Percentiles rank a stretch among this genome's conserved stretches.
phyloP scores from a whole-genome alignment of 495 filamentous ascomycete species.

The Penicillium alfredii region DNA sequence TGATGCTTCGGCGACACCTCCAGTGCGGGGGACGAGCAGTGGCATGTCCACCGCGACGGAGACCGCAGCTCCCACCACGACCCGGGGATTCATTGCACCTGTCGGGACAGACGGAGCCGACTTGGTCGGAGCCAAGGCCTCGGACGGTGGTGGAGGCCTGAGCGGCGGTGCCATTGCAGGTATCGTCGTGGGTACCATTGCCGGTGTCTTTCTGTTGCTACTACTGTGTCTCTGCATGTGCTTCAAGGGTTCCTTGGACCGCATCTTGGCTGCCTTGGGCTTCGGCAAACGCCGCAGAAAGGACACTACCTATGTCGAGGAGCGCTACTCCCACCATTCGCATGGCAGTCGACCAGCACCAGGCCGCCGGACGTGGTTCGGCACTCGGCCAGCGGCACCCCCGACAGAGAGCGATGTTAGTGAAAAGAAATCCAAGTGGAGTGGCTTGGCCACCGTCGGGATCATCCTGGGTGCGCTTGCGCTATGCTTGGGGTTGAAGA shows the following conservation, averaged over 20 bases:
- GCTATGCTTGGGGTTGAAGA: slow-evolving; percentile 70
- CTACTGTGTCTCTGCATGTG: slow-evolving; percentile 73
- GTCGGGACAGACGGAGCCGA: slow-evolving; percentile 47
- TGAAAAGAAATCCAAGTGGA: slow-evolving; percentile 52
- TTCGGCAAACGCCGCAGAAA: slow-evolving; percentile 43
- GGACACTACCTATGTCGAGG: slow-evolving; percentile 61
- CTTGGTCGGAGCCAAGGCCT: slow-evolving; percentile 39
- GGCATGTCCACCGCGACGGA: slow-evolving; percentile 48
- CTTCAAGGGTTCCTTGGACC: slow-evolving; percentile 58
- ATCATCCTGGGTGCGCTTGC: slow-evolving; percentile 62
- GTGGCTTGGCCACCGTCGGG: slow-evolving; percentile 50
- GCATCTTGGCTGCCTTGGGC: slow-evolving; percentile 61
- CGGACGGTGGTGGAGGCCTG: slow-evolving; percentile 45
- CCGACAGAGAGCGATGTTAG: slow-evolving; percentile 35
- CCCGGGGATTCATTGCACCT: slow-evolving; percentile 52
- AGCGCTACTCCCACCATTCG: slow-evolving; percentile 56
- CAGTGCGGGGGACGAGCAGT: slow-evolving; percentile 65
- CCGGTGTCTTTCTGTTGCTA: slow-evolving; percentile 65
- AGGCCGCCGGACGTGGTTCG: slow-evolving; percentile 63
- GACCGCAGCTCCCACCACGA: slow-evolving; percentile 51
- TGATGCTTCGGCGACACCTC: slow-evolving; percentile 42
- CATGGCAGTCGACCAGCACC: slow-evolving; percentile 43
- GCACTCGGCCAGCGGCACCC: slow-evolving; percentile 47
- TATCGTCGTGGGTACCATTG: slow-evolving; percentile 82
- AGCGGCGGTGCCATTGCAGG: slow-evolving; percentile 88